Conservation (phyloP, 345 rosid species). For the Boechera retrofracta region DNA sequence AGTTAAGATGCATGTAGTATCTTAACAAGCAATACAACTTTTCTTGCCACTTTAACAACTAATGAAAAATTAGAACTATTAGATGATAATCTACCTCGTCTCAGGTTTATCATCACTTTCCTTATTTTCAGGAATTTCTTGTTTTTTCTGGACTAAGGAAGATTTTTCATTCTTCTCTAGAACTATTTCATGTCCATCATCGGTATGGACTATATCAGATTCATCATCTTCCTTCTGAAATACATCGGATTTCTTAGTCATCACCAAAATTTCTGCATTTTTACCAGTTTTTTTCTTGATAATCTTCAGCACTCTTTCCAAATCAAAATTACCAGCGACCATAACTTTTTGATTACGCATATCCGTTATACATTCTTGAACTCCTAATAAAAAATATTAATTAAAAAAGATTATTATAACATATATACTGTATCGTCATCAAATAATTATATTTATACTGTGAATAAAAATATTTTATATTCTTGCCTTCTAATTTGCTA, state of each 20-base stretch:
- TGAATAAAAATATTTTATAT: not conserved
- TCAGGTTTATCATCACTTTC: not conserved
- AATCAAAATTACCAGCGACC: constrained; percentile 11
- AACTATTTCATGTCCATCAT: not conserved
- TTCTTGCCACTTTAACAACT: not conserved
- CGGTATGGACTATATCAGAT: not conserved
- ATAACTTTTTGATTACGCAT: not conserved
- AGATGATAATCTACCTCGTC: not conserved
- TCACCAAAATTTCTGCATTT: not conserved
- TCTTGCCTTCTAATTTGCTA: constrained; percentile 7
- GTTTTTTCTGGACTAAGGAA: not conserved
- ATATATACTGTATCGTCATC: not conserved
- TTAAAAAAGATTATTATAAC: not conserved
- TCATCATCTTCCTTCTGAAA: not conserved
- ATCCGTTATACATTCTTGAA: not conserved
- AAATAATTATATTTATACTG: not conserved
- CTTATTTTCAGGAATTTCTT: not conserved
- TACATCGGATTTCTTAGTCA: not conserved
- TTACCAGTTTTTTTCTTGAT: constrained; percentile 1
- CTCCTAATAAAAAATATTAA: constrained; percentile 24
- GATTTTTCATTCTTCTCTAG: not conserved
- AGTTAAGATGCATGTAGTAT: not conserved
- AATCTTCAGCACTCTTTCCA: not conserved
- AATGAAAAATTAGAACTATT: not conserved
- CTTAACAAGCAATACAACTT: not conserved